Percentiles rank a stretch among this genome's conserved stretches.
Evolutionary conservation across 1,139 yeast species (phyloP).

Genomic region (Saccharomycopsis crataegensis): DNA sequence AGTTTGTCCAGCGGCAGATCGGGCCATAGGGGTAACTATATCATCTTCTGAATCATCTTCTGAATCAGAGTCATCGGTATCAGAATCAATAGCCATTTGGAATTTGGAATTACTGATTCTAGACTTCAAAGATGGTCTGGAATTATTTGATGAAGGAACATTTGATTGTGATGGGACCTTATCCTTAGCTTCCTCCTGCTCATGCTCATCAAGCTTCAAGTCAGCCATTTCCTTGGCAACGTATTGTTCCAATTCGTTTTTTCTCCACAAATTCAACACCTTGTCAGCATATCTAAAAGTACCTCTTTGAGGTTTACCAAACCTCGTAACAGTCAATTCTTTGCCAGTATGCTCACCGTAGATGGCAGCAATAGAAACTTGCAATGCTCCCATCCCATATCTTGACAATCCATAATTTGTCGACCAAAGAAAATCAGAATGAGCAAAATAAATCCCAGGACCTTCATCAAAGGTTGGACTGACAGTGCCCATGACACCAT

Average conservation of each 20-base stretch:
- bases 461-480: constrained; percentile 67
- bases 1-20: constrained; percentile 1
- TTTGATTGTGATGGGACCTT: background rate
- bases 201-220: constrained; percentile 21
- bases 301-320: constrained; percentile 82
- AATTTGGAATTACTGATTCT: constrained; percentile 19
- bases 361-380: constrained; percentile 75
- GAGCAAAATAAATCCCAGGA: constrained; percentile 78
- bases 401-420: constrained; percentile 73
- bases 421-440: constrained; percentile 85
- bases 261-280: constrained; percentile 69
- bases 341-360: constrained; percentile 75
- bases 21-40: constrained; percentile 23
- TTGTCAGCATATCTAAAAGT: constrained; percentile 76
- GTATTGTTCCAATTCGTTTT: constrained; percentile 67
- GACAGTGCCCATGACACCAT: constrained; percentile 77
- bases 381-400: constrained; percentile 88
- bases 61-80: constrained; percentile 29
- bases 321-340: constrained; percentile 67
- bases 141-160: constrained; percentile 3
- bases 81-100: constrained; percentile 22
- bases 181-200: constrained; percentile 14
- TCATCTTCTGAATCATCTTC: constrained; percentile 23
- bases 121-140: constrained; percentile 17
- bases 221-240: constrained; percentile 42